Conservation (phyloP, 192 early-diverging fungal species). For the Martensiomyces pterosporus region DNA sequence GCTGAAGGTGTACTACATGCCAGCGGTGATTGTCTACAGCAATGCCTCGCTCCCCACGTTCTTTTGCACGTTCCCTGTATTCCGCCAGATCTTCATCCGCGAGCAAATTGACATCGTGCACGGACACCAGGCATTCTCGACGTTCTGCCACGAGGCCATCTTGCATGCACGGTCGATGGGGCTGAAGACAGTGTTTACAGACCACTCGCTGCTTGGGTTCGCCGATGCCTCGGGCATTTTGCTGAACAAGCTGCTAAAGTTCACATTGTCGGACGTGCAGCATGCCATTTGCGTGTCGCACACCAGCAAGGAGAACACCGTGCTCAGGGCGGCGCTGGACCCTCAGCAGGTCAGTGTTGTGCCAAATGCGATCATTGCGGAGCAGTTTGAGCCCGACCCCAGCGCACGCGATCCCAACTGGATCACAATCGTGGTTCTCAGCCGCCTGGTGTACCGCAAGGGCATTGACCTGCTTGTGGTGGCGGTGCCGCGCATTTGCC, state of each 20-base stretch:
- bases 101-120: constrained; percentile 94
- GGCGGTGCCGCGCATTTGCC: constrained; percentile 89
- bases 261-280: constrained; percentile 93
- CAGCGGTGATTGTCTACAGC: constrained; percentile 76
- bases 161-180: constrained; percentile 95
- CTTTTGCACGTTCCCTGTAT: constrained; percentile 84
- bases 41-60: constrained; percentile 90
- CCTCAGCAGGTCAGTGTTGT: constrained; percentile 91
- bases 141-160: constrained; percentile 92
- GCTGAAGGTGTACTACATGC: constrained; percentile 94
- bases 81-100: constrained; percentile 85
- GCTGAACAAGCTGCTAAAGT: constrained; percentile 96
- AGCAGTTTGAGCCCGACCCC: constrained; percentile 83
- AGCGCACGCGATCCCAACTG: constrained; percentile 66
- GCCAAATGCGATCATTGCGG: constrained; percentile 95
- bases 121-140: constrained; percentile 93
- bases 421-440: constrained; percentile 92
- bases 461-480: constrained; percentile 90
- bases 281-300: constrained; percentile 98
- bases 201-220: constrained; percentile 97
- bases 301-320: constrained; percentile 99
- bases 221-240: constrained; percentile 87
- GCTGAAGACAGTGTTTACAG: constrained; percentile 88
- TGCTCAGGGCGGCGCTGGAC: constrained; percentile 84
- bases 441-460: constrained; percentile 91